These are phyloP conservation scores for Chaetomiaceae sp. DNA, from an alignment of 2,329 filamentous ascomycete genomes.

Conservation along the genomic window DNA sequence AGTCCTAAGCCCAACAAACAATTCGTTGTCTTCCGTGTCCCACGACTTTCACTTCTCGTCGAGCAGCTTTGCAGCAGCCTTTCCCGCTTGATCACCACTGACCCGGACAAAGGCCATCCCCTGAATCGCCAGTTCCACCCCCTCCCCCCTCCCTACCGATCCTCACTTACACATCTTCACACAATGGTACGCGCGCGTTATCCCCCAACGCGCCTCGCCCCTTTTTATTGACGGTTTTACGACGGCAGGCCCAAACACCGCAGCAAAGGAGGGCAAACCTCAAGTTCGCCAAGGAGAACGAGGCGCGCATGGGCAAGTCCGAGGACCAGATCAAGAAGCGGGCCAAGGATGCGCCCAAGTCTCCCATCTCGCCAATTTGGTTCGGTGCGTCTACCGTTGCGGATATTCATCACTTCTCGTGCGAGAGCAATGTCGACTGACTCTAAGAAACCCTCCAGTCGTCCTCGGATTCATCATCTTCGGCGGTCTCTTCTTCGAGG, in stretches of 20 bases:
- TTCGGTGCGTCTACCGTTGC: slow-evolving; percentile 48
- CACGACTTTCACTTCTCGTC: not conserved
- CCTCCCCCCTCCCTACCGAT: not conserved
- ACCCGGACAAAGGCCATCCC: not conserved
- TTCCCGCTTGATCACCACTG: not conserved
- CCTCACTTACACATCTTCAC: slow-evolving; percentile 9
- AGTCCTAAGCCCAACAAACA: too few relatives aligned
- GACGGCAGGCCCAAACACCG: slow-evolving; percentile 69
- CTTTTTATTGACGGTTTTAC: not conserved
- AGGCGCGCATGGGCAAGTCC: slow-evolving; percentile 71
- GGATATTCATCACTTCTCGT: not conserved
- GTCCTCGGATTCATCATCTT: slow-evolving; percentile 59
- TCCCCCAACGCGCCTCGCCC: not conserved
- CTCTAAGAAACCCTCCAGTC: slow-evolving; percentile 35
- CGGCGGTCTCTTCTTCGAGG: slow-evolving; percentile 56
- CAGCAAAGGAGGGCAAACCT: slow-evolving; percentile 77
- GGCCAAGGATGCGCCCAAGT: slow-evolving; percentile 52
- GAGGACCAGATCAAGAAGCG: slow-evolving; percentile 59
- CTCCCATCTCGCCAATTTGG: slow-evolving; percentile 61
- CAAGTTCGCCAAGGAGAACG: slow-evolving; percentile 70
- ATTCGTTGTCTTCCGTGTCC: too few relatives aligned
- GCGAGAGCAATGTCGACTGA: slow-evolving; percentile 11
- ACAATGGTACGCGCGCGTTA: slow-evolving; percentile 24
- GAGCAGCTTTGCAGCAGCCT: not conserved
- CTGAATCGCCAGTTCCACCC: not conserved